Conservation (phyloP, 2,329 filamentous ascomycete genomes). For the Fusarium tjaetaba region DNA sequence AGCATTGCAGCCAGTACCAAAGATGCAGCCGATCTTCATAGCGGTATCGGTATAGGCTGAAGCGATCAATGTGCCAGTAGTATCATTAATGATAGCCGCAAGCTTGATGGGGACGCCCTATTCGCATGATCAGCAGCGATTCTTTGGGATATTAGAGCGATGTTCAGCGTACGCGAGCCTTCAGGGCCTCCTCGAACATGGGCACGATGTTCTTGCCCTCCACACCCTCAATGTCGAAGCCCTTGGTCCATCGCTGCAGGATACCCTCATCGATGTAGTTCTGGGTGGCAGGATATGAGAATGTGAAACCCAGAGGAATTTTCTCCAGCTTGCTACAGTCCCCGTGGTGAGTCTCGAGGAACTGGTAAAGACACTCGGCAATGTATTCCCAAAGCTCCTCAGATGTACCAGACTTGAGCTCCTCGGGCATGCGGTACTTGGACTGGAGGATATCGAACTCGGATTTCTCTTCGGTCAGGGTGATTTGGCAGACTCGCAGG, state of each 20-base stretch:
- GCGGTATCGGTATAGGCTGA: slow-evolving; percentile 94
- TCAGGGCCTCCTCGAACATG: slow-evolving; percentile 82
- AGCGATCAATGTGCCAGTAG: slow-evolving; percentile 94
- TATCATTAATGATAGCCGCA: slow-evolving; percentile 95
- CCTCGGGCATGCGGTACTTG: slow-evolving; percentile 94
- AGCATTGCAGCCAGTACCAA: slow-evolving; percentile 97
- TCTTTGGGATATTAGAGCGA: neutral
- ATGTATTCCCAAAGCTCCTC: slow-evolving; percentile 96
- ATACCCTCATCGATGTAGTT: slow-evolving; percentile 93
- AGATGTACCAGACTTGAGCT: slow-evolving; percentile 84
- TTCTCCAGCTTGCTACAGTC: slow-evolving; percentile 69
- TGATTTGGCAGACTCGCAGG: slow-evolving; percentile 92
- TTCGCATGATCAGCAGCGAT: slow-evolving; percentile 28
- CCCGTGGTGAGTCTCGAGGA: slow-evolving; percentile 86
- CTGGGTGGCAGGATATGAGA: slow-evolving; percentile 94
- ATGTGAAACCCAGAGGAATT: slow-evolving; percentile 90
- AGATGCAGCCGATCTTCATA: slow-evolving; percentile 97
- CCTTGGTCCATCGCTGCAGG: slow-evolving; percentile 96
- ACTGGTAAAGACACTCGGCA: slow-evolving; percentile 90
- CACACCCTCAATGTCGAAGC: slow-evolving; percentile 92
- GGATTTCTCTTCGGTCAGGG: slow-evolving; percentile 84
- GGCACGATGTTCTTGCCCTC: slow-evolving; percentile 92
- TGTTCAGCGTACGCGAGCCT: slow-evolving; percentile 56
- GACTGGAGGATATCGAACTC: slow-evolving; percentile 96
- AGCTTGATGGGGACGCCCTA: slow-evolving; percentile 92